phyloP scores from a whole-genome alignment of 1,284 basidiomycete species.

The Trichosporon asahii region DNA sequence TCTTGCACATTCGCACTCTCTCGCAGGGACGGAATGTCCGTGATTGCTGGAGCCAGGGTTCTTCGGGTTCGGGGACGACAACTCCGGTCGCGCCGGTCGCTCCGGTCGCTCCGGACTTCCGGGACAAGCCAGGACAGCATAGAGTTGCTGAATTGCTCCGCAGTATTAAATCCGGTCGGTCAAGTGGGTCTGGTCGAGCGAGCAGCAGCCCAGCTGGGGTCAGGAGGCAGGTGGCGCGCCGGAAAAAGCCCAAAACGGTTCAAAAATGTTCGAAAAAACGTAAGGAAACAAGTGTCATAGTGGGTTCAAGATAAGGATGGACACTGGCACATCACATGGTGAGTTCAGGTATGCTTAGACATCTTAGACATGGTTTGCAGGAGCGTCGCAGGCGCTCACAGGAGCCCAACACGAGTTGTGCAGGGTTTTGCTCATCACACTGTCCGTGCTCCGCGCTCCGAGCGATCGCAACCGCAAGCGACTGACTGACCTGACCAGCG shows the following conservation, averaged over 20 bases:
- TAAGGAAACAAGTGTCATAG: not conserved
- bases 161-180: not conserved
- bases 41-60: not conserved
- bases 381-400: not conserved
- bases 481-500: no score
- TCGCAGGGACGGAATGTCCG: not conserved
- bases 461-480: not conserved
- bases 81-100: not conserved
- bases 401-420: not conserved
- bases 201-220: no score
- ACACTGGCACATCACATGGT: not conserved
- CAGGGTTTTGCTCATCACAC: not conserved
- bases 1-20: not conserved
- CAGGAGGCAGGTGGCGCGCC: not conserved
- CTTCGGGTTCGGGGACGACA: not conserved
- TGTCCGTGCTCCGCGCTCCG: not conserved
- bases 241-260: not conserved
- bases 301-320: not conserved
- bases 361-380: not conserved
- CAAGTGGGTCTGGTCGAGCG: not conserved
- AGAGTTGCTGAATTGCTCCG: no score
- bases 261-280: not conserved
- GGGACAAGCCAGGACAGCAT: no score
- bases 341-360: slow-evolving; percentile 1
- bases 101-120: not conserved